Evolutionary conservation across 2,329 filamentous ascomycete species (phyloP).

Genomic region (Cladophialophora yegresii): DNA sequence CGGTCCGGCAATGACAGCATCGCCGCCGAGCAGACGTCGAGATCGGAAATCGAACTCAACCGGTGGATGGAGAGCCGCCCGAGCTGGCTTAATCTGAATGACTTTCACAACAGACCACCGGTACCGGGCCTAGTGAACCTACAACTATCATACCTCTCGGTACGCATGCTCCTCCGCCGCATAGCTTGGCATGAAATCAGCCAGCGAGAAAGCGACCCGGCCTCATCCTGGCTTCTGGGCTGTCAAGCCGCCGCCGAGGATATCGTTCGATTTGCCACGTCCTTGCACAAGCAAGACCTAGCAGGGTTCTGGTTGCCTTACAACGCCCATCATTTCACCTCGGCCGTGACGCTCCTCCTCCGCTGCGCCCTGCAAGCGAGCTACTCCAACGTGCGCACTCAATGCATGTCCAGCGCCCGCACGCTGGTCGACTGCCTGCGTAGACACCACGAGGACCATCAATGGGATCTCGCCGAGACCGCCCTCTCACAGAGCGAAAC

Average conservation of each 20-base stretch:
- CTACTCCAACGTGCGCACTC: constrained; percentile 49
- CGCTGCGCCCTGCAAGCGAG: constrained; percentile 41
- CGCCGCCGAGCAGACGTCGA: constrained; percentile 49
- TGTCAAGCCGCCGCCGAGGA: constrained; percentile 31
- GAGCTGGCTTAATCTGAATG: constrained; percentile 46
- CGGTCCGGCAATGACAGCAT: constrained; percentile 48
- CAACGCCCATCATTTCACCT: constrained; percentile 36
- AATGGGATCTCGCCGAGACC: constrained; percentile 60
- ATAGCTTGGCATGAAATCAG: constrained; percentile 49
- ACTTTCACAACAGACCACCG: constrained; percentile 40
- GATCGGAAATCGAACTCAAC: constrained; percentile 50
- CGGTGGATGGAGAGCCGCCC: constrained; percentile 51
- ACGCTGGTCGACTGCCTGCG: constrained; percentile 52
- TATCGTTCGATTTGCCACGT: constrained; percentile 46
- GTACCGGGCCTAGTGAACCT: constrained; percentile 49
- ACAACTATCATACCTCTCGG: constrained; percentile 48
- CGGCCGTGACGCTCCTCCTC: constrained; percentile 35
- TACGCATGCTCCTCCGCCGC: constrained; percentile 52
- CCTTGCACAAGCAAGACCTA: constrained; percentile 36
- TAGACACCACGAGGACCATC: constrained; percentile 52
- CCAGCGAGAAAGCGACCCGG: constrained; percentile 32
- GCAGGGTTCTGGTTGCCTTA: constrained; percentile 35
- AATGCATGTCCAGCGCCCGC: constrained; percentile 52
- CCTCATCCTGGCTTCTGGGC: constrained; percentile 34
- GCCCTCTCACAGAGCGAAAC: constrained; percentile 54